Evolutionary conservation across 176 grass and related monocot species (phyloP).

Genomic region (Juncus effusus): DNA sequence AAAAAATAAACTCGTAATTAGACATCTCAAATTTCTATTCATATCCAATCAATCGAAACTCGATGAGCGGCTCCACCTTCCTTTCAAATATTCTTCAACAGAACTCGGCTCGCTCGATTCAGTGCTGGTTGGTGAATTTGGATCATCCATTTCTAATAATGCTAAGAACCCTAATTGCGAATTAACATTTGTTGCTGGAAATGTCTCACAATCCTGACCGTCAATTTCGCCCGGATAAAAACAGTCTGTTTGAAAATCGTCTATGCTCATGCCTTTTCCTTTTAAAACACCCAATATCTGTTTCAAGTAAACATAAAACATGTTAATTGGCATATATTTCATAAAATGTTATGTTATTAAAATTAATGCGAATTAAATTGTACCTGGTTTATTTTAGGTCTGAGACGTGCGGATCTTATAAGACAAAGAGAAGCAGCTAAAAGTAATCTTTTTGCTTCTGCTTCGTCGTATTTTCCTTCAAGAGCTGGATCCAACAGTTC

Average conservation of each 20-base stretch:
- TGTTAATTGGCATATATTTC: neutral
- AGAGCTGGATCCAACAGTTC: slow-evolving; percentile 68
- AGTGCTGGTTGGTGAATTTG: slow-evolving; percentile 65
- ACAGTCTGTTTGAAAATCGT: slow-evolving; percentile 17
- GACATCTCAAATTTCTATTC: too few relatives aligned
- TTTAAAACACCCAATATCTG: slow-evolving; percentile 57
- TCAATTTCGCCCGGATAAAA: slow-evolving; percentile 30
- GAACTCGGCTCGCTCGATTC: slow-evolving; percentile 65
- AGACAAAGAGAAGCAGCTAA: slow-evolving; percentile 70
- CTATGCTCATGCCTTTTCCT: slow-evolving; percentile 33
- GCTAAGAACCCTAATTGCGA: slow-evolving; percentile 60
- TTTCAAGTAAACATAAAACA: neutral
- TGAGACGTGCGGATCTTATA: slow-evolving; percentile 55
- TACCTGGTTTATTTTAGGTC: slow-evolving; percentile 71
- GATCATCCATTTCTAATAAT: slow-evolving; percentile 65
- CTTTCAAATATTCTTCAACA: slow-evolving; percentile 72
- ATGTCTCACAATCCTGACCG: slow-evolving; percentile 71
- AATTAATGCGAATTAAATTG: neutral
- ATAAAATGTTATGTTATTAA: neutral
- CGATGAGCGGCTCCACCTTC: slow-evolving; percentile 75
- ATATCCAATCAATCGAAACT: slow-evolving; percentile 63
- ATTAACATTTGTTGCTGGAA: slow-evolving; percentile 56
- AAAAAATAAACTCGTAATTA: neutral
- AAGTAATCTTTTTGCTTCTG: slow-evolving; percentile 54
- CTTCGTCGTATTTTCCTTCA: slow-evolving; percentile 42